These are phyloP conservation scores for Funneliformis mosseae DNA, from an alignment of 192 early-diverging fungal species.

Conservation along the genomic window DNA sequence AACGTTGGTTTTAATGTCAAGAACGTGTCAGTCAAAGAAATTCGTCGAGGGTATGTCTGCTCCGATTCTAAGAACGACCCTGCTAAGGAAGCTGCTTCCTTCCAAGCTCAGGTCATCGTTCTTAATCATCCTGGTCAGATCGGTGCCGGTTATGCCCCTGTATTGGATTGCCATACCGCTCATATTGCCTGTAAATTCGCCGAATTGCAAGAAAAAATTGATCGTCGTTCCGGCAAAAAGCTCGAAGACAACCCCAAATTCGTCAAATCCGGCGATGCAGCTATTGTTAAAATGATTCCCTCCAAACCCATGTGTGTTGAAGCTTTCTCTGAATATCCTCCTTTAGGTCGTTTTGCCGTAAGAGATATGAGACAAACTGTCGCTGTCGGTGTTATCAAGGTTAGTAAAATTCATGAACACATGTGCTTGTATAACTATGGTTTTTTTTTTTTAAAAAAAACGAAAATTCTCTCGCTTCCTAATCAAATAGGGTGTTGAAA, in stretches of 20 bases:
- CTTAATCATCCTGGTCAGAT: conserved; percentile 98
- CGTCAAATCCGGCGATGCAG: conserved; percentile 93
- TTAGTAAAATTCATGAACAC: neutral
- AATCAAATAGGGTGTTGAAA: conserved; percentile 60
- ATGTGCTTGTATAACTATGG: neutral
- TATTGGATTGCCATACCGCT: conserved; percentile 95
- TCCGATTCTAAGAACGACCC: conserved; percentile 97
- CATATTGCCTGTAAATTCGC: conserved; percentile 97
- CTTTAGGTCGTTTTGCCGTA: conserved; percentile 95
- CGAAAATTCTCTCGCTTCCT: neutral
- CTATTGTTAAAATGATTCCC: conserved; percentile 94
- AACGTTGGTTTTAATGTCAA: conserved; percentile 99
- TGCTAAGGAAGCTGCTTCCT: conserved; percentile 88
- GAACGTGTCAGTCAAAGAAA: conserved; percentile 97
- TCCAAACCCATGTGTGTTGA: conserved; percentile 98
- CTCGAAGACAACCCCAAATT: conserved; percentile 93
- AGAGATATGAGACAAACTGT: conserved; percentile 98
- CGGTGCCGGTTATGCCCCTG: conserved; percentile 90
- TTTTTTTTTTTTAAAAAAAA: neutral
- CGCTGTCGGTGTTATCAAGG: conserved; percentile 96
- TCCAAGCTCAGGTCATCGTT: conserved; percentile 95
- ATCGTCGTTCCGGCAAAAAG: conserved; percentile 93
- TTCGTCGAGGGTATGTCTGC: conserved; percentile 94
- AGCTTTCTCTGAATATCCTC: conserved; percentile 88
- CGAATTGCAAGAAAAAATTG: conserved; percentile 93